A percentile compares a stretch with the other conserved stretches of the same genome.
Evolutionary conservation across 495 filamentous ascomycete genomes (phyloP).

Genomic region (Lasiosphaeria miniovina): DNA sequence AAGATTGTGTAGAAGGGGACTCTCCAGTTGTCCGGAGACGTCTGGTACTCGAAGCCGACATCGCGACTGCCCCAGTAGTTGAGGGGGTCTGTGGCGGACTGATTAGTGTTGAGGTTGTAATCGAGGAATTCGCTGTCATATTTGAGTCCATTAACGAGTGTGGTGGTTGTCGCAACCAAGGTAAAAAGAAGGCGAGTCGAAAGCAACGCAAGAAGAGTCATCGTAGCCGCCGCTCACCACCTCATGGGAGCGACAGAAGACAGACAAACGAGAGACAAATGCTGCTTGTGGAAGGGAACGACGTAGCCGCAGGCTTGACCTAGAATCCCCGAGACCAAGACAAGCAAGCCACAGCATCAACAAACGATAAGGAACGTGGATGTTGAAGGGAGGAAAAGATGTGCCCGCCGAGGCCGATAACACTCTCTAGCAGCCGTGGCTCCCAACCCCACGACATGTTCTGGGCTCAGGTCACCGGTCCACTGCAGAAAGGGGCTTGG

Average conservation of each 20-base stretch:
- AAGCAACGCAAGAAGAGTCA: conserved; percentile 33
- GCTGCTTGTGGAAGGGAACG: conserved; percentile 20
- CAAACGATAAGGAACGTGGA: conserved; percentile 25
- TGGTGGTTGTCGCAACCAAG: conserved; percentile 23
- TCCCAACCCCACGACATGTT: conserved; percentile 19
- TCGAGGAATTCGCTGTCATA: conserved; percentile 52
- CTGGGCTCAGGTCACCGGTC: conserved; percentile 9
- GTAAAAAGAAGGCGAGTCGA: conserved; percentile 25
- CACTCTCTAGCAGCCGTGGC: conserved; percentile 19
- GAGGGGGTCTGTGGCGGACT: conserved; percentile 53
- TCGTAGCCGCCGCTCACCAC: conserved; percentile 30
- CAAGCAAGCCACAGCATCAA: conserved; percentile 18
- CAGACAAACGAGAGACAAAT: conserved; percentile 26
- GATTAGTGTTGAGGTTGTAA: conserved; percentile 65
- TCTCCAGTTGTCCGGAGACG: conserved; percentile 66
- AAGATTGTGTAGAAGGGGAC: conserved; percentile 72
- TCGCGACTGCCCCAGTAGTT: conserved; percentile 63
- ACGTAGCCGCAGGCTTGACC: conserved; percentile 16
- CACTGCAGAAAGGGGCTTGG: conserved; percentile 23
- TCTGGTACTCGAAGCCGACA: conserved; percentile 47
- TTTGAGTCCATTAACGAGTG: conserved; percentile 43
- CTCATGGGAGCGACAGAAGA: conserved; percentile 32
- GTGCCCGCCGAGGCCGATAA: conserved; percentile 16
- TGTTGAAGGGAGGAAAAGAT: conserved; percentile 22
- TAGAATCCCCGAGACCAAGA: conserved; percentile 15